Percentiles rank a stretch among this genome's conserved stretches.
phyloP scores from a whole-genome alignment of 73 alveolate genomes.

The Paramecium sexaurelia region DNA sequence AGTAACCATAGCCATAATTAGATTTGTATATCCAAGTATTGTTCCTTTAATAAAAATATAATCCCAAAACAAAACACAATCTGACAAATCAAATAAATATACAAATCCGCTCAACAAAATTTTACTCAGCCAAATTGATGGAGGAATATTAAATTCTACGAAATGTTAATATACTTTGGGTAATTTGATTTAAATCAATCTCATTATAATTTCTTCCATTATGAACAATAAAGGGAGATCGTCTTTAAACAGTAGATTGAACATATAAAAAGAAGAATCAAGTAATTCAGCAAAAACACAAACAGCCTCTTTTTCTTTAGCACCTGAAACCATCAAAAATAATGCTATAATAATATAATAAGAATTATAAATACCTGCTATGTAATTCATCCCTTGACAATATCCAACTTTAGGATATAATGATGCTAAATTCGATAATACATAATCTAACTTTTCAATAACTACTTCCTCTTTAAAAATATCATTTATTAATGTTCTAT shows the following conservation, averaged over 20 bases:
- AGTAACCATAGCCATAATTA: background rate
- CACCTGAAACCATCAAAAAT: slow-evolving; percentile 31
- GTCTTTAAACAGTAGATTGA: background rate
- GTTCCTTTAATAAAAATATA: slow-evolving; percentile 40
- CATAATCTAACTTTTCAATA: background rate
- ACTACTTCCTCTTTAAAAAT: background rate
- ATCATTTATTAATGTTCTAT: background rate
- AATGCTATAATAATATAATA: background rate
- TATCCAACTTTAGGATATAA: slow-evolving; percentile 17
- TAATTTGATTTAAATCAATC: background rate
- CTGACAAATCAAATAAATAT: background rate
- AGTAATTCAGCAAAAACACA: background rate
- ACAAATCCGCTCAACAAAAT: slow-evolving; percentile 28
- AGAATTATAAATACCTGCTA: background rate
- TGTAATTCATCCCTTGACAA: slow-evolving; percentile 50
- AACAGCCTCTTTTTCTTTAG: background rate
- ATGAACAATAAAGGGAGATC: background rate
- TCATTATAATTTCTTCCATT: background rate
- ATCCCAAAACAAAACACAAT: slow-evolving; percentile 26
- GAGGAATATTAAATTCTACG: background rate
- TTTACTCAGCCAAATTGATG: slow-evolving; percentile 11
- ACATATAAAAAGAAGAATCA: background rate
- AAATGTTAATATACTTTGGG: background rate
- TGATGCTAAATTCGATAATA: background rate
- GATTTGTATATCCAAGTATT: background rate